These are phyloP conservation scores for Ustilago loliicola DNA, from an alignment of 1,284 basidiomycete species.

Conservation along the genomic window DNA sequence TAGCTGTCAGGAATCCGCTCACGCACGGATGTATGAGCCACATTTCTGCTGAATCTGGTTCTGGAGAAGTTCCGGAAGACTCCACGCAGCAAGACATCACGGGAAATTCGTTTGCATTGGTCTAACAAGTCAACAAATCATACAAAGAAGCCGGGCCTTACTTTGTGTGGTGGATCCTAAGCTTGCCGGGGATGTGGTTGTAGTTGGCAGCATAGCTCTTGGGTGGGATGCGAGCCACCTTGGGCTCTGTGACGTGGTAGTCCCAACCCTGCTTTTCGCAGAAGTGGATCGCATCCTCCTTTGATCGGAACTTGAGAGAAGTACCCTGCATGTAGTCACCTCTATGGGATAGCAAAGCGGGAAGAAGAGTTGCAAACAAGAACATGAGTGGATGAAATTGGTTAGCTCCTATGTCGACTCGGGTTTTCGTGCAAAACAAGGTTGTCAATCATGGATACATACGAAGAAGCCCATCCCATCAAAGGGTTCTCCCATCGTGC, in stretches of 20 bases:
- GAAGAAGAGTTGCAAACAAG: not conserved
- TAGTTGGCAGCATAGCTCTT: conserved; percentile 90
- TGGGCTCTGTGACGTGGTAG: conserved; percentile 71
- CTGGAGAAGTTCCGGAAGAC: too few species aligned
- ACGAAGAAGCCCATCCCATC: conserved; percentile 86
- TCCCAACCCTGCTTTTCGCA: conserved; percentile 72
- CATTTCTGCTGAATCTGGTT: too few species aligned
- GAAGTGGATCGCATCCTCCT: conserved; percentile 94
- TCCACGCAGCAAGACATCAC: not conserved
- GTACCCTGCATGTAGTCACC: conserved; percentile 98
- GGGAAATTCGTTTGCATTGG: conserved; percentile 13
- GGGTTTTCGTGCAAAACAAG: not conserved
- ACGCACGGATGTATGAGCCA: too few species aligned
- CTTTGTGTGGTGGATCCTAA: conserved; percentile 92
- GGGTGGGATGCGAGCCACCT: conserved; percentile 70
- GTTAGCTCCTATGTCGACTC: not conserved
- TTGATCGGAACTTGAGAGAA: conserved; percentile 85
- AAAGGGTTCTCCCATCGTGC: conserved; percentile 99
- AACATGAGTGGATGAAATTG: not conserved
- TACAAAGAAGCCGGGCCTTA: conserved; percentile 73
- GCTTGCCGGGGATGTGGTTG: conserved; percentile 82
- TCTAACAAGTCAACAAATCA: conserved; percentile 11
- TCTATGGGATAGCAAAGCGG: conserved; percentile 71
- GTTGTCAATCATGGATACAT: conserved; percentile 16
- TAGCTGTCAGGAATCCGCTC: too few species aligned